These are phyloP conservation scores for Pythium aphanidermatum DNA, from an alignment of 352 stramenopile genomes.

Conservation along the genomic window DNA sequence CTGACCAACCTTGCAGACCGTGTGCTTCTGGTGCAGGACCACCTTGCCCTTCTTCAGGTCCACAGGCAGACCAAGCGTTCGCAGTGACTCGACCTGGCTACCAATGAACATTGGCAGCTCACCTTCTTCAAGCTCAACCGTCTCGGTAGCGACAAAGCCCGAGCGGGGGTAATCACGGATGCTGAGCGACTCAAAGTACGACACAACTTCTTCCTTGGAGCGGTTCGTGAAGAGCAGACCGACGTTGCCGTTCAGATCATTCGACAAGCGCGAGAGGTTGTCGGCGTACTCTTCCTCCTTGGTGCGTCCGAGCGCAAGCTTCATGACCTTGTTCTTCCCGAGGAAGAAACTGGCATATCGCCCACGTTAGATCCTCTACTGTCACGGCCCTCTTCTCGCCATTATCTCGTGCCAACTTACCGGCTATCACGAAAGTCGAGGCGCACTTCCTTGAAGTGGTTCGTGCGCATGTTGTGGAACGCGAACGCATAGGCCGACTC, in stretches of 20 bases:
- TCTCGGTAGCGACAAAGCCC: constrained; percentile 88
- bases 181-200: constrained; percentile 91
- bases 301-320: constrained; percentile 92
- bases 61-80: constrained; percentile 93
- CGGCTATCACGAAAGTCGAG: constrained; percentile 94
- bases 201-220: constrained; percentile 75
- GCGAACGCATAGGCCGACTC: constrained; percentile 94
- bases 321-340: constrained; percentile 99
- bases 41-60: constrained; percentile 96
- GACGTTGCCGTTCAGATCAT: constrained; percentile 90
- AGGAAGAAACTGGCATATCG: constrained; percentile 97
- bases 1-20: constrained; percentile 93
- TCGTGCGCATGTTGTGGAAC: constrained; percentile 98
- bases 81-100: constrained; percentile 96
- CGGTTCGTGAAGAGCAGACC: constrained; percentile 95
- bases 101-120: constrained; percentile 92
- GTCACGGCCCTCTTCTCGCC: too few species aligned
- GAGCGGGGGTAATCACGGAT: constrained; percentile 93
- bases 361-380: too few species aligned
- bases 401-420: too few species aligned
- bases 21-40: constrained; percentile 88
- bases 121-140: constrained; percentile 84
- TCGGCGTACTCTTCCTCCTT: constrained; percentile 96
- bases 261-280: constrained; percentile 89
- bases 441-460: constrained; percentile 98